Evolutionary conservation across 495 filamentous ascomycete species (phyloP), one percentile per base, ranked within the genome.

Genomic region (Polyplosphaeria fusca): DNA sequence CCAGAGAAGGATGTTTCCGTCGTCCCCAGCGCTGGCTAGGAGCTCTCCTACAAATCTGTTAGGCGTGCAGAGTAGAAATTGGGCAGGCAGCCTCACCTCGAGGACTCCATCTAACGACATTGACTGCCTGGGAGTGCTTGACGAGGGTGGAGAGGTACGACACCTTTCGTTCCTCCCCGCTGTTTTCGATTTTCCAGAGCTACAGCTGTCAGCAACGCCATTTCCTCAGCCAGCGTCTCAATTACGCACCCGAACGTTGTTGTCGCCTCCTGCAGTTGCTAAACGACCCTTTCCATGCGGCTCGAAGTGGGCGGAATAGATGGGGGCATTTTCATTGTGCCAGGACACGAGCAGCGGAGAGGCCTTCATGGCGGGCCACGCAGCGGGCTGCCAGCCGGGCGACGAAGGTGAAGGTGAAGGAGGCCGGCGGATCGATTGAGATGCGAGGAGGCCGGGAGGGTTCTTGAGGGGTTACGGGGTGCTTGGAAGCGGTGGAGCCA

Each of bases 101-200:
- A 13, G 93, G 93, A 66, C 88, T 86, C 78, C 91, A 99, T 63
- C 93, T 81, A 18, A 99, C 94, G 38, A 96, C 93, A 80, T 99
- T 99, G 61, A 99, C 94, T 25, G 93, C 89, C 72, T 97, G 94
- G 20, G 89, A 92, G 70, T 99, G 93, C 71, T 94, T 96, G 24
- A 85, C 73, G 53, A 97, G 77, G 0, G 91, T 97, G 39, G 89
- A 90, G 48, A 99, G 72, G 68, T 97, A 99, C 23, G 88, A 84
- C 28, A 94, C 88, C 55, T 82, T 93, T 30, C 91, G 78, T 56
- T 90, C 86, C 39, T 96, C 92, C n/a, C 88, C 91, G 54, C 85
- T 84, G 20, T 80, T 74, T 49, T 96, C 88, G 47, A 99, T 76
- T 71, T 84, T 89, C 93, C 93, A 99, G 56, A 97, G 73, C 87